A percentile compares a stretch with the other conserved stretches of the same genome.
These are phyloP conservation scores for Asparagopsis taxiformis DNA, from an alignment of 31 red algal species.

Conservation along the genomic window DNA sequence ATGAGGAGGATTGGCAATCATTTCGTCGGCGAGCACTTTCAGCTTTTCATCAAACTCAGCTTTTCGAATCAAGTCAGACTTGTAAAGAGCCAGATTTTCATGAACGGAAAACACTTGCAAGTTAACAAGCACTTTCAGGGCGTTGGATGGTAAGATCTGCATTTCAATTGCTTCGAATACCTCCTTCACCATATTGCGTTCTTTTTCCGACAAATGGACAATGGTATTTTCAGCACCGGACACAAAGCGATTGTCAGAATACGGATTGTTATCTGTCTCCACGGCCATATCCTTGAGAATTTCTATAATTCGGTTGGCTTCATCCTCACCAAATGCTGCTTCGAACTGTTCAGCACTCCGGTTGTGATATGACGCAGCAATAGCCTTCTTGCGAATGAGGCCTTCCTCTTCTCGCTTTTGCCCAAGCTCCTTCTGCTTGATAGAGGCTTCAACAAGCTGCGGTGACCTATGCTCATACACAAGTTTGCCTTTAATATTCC, in stretches of 20 bases:
- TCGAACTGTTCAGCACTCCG: no score
- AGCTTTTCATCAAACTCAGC: slow-evolving; percentile 12
- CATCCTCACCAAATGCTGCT: no score
- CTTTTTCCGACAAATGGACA: slow-evolving; percentile 1
- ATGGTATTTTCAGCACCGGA: slow-evolving; percentile 10
- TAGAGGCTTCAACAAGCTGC: slow-evolving; percentile 11
- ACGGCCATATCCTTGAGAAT: no score
- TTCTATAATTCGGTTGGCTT: no score
- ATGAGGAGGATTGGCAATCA: slow-evolving; percentile 17
- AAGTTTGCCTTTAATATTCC: slow-evolving; percentile 49
- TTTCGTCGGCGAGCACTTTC: not conserved
- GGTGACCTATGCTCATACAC: slow-evolving; percentile 36
- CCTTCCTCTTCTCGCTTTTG: slow-evolving; percentile 14
- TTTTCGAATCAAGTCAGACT: slow-evolving; percentile 20
- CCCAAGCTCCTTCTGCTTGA: not conserved
- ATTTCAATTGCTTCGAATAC: slow-evolving; percentile 23
- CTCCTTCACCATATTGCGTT: slow-evolving; percentile 25
- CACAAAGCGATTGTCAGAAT: slow-evolving; percentile 4
- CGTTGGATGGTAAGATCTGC: slow-evolving; percentile 16
- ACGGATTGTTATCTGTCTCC: no score
- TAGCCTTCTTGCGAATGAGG: no score
- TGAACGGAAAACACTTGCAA: slow-evolving; percentile 39
- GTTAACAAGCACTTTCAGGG: slow-evolving; percentile 51
- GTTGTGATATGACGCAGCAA: no score
- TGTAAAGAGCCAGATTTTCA: slow-evolving; percentile 56